These are phyloP conservation scores for Gossypium trilobum DNA, from an alignment of 441 rosid species.

Conservation along the genomic window DNA sequence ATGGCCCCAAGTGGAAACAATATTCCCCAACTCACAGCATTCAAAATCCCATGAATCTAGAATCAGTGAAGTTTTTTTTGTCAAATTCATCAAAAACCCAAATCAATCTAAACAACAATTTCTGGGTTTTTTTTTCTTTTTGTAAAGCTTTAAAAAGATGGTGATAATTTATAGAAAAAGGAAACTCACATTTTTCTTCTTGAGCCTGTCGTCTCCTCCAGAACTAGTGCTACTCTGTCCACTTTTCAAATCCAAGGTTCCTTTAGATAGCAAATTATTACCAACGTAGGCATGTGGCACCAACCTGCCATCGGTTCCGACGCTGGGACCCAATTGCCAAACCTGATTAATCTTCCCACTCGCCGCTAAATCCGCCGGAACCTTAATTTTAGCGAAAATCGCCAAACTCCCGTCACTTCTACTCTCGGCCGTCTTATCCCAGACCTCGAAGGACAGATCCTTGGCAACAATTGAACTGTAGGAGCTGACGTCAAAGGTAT, in stretches of 20 bases:
- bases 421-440: constrained; percentile 40
- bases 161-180: neutral
- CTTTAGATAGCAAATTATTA: constrained; percentile 28
- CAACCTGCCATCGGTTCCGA: constrained; percentile 20
- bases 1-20: constrained; percentile 48
- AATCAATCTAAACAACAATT: neutral
- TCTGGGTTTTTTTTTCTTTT: too few relatives aligned
- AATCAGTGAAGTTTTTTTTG: neutral
- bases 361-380: constrained; percentile 33
- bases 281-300: constrained; percentile 24
- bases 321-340: constrained; percentile 51
- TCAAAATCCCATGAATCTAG: constrained; percentile 55
- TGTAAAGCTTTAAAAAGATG: neutral
- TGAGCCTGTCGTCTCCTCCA: constrained; percentile 21
- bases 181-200: constrained; percentile 44
- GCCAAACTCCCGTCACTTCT: constrained; percentile 24
- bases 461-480: constrained; percentile 20
- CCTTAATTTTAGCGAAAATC: constrained; percentile 41
- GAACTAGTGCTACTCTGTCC: constrained; percentile 5
- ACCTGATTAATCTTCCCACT: constrained; percentile 47
- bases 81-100: neutral
- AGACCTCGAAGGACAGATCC: constrained; percentile 37
- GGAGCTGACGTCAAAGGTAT: constrained; percentile 27
- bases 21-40: constrained; percentile 57
- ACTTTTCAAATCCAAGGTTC: constrained; percentile 27